Percentiles rank a stretch among this genome's conserved stretches.
phyloP scores from a whole-genome alignment of 805 yeast genomes.

The Peterozyma toletana region DNA sequence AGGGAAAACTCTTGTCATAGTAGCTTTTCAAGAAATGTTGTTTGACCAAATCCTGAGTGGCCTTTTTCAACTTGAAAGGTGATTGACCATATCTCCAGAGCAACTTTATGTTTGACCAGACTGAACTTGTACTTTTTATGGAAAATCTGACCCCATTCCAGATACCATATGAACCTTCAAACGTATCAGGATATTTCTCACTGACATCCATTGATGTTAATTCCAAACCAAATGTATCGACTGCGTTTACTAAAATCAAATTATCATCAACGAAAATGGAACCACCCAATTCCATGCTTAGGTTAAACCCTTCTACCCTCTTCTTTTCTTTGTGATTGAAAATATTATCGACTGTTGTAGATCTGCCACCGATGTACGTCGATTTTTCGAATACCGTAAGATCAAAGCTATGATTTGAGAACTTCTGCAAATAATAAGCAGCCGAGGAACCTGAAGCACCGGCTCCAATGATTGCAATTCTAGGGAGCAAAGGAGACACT shows the following conservation, averaged over 20 bases:
- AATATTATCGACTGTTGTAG: conserved; percentile 26
- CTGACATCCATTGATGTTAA: conserved; percentile 10
- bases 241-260: conserved; percentile 29
- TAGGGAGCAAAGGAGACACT: conserved; percentile 1
- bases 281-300: conserved; percentile 35
- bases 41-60: conserved; percentile 15
- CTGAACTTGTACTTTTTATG: conserved; percentile 8
- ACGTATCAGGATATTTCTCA: conserved; percentile 4
- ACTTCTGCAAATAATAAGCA: conserved; percentile 36
- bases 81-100: conserved; percentile 23
- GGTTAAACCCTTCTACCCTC: conserved; percentile 13
- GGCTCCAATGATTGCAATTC: conserved; percentile 39
- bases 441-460: conserved; percentile 45
- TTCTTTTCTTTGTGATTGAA: no score
- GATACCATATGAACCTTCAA: conserved; percentile 17
- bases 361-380: conserved; percentile 37
- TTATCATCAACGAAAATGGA: conserved; percentile 35
- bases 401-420: conserved; percentile 23
- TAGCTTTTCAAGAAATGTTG: conserved; percentile 23
- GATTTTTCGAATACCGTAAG: conserved; percentile 34
- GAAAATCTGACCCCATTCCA: conserved; percentile 29
- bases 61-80: conserved; percentile 15
- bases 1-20: conserved; percentile 27
- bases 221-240: conserved; percentile 23
- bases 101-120: conserved; percentile 12